Evolutionary conservation across 805 yeast genomes (phyloP).

Genomic region (Kodamaea leandrae): DNA sequence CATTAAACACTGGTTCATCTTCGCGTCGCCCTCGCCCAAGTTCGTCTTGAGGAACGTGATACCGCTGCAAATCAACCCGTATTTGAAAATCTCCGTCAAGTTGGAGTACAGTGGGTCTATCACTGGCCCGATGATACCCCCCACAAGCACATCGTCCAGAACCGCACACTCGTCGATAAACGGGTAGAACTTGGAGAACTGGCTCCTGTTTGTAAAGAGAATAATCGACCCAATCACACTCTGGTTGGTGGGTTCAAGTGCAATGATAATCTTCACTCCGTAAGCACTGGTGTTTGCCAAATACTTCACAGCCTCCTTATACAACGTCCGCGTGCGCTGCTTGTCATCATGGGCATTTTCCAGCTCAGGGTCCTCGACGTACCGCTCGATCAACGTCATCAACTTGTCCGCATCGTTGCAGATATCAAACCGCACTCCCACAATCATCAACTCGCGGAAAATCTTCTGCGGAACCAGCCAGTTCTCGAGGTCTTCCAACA

Average conservation of each 20-base stretch:
- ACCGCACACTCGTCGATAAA: conserved; percentile 43
- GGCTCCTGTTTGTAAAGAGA: conserved; percentile 45
- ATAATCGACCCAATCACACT: conserved; percentile 52
- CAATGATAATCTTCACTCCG: conserved; percentile 48
- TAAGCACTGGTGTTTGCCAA: conserved; percentile 25
- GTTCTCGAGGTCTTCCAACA: conserved; percentile 37
- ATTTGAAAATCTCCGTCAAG: conserved; percentile 51
- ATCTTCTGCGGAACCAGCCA: conserved; percentile 58
- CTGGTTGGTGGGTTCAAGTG: conserved; percentile 51
- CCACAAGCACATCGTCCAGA: conserved; percentile 26
- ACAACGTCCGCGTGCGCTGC: conserved; percentile 24
- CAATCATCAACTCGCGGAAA: conserved; percentile 52
- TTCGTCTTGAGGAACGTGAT: conserved; percentile 44
- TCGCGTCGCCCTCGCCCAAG: conserved; percentile 23
- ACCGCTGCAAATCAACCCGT: conserved; percentile 57
- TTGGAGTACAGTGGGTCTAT: conserved; percentile 53
- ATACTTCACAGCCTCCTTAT: conserved; percentile 35
- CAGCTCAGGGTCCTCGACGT: conserved; percentile 14
- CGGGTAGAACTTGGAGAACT: conserved; percentile 48
- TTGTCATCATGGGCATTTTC: conserved; percentile 18
- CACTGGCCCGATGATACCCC: conserved; percentile 52
- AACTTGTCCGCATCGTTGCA: conserved; percentile 44
- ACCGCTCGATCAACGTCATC: conserved; percentile 35
- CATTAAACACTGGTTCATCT: conserved; percentile 36
- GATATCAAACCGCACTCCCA: conserved; percentile 57